These are phyloP conservation scores for Immersiporthe knoxdaviesiana DNA, from an alignment of 2,329 filamentous ascomycete genomes.

Conservation along the genomic window DNA sequence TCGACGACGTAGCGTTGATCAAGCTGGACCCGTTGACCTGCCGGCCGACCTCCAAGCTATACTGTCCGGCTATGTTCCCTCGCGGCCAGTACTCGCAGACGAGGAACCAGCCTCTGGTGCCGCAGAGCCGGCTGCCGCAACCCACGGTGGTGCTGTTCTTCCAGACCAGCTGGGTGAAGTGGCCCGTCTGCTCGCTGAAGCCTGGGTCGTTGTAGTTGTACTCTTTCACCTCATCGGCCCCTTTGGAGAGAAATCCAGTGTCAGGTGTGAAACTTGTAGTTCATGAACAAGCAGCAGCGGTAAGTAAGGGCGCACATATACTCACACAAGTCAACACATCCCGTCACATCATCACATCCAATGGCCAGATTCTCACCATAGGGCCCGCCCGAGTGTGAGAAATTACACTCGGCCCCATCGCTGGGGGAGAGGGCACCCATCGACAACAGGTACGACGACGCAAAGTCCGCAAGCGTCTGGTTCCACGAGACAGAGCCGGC, in stretches of 20 bases:
- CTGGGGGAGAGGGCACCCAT: constrained; percentile 20
- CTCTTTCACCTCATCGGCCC: constrained; percentile 59
- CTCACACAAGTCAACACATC: constrained; percentile 62
- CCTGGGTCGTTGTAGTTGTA: constrained; percentile 63
- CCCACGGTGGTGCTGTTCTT: constrained; percentile 62
- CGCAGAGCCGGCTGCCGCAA: constrained; percentile 52
- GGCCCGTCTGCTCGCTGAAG: constrained; percentile 64
- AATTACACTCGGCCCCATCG: constrained; percentile 44
- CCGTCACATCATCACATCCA: constrained; percentile 63
- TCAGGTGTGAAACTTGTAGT: no score
- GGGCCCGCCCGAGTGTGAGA: constrained; percentile 62
- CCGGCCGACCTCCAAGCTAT: constrained; percentile 49
- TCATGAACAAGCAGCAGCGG: no score
- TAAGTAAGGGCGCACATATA: not conserved
- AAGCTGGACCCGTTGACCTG: constrained; percentile 36
- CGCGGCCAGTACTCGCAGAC: constrained; percentile 72
- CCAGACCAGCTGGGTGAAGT: constrained; percentile 78
- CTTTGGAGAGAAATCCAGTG: not conserved
- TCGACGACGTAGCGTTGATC: constrained; percentile 16
- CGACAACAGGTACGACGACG: constrained; percentile 51
- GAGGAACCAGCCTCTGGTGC: constrained; percentile 62
- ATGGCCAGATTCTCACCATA: constrained; percentile 77
- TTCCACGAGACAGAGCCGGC: constrained; percentile 67
- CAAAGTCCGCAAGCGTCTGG: constrained; percentile 60
- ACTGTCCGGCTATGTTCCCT: constrained; percentile 64